Evolutionary conservation across 768 basidiomycete genomes (phyloP).

Genomic region (Phaeotremella fagi): DNA sequence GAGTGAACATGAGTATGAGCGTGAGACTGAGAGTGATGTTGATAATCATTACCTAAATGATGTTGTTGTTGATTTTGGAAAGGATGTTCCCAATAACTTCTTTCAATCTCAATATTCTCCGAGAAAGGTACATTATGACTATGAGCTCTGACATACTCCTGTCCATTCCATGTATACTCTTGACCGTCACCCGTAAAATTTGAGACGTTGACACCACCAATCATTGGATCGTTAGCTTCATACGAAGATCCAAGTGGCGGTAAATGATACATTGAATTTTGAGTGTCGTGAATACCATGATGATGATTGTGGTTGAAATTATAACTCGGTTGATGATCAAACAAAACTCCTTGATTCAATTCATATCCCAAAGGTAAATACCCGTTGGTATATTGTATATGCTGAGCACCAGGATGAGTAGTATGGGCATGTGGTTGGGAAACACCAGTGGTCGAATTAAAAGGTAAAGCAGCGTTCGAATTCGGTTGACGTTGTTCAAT

Average conservation of each 20-base stretch:
- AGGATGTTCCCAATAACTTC: neutral
- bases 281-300: no score
- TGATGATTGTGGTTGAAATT: no score
- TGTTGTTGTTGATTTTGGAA: neutral
- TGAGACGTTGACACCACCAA: neutral
- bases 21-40: no score
- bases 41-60: neutral
- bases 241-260: slow-evolving; percentile 19
- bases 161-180: neutral
- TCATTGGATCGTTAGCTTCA: neutral
- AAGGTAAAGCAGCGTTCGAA: no score
- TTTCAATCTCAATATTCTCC: no score
- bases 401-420: slow-evolving; percentile 15
- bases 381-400: slow-evolving; percentile 18
- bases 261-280: slow-evolving; percentile 37
- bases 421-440: no score
- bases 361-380: slow-evolving; percentile 31
- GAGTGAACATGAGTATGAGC: no score
- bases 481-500: no score
- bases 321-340: no score
- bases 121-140: no score
- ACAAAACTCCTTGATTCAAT: slow-evolving; percentile 20
- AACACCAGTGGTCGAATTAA: no score
- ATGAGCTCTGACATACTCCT: neutral
- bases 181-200: slow-evolving; percentile 4